Percentiles rank a stretch among this genome's conserved stretches.
phyloP scores from a whole-genome alignment of 352 stramenopile genomes.

The Globisporangium megalacanthum region DNA sequence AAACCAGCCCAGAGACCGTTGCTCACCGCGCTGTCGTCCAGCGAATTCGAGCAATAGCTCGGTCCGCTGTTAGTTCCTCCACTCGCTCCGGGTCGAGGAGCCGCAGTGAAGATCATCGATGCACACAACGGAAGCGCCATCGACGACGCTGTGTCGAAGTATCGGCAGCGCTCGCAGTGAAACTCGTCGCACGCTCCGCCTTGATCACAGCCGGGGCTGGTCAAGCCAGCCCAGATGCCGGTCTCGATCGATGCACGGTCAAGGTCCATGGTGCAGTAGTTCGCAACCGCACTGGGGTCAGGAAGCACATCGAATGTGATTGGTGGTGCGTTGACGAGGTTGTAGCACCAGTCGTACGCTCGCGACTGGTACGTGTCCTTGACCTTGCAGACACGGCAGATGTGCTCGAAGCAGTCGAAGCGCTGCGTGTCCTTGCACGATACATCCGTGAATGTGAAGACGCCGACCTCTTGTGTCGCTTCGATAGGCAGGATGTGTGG shows the following conservation, averaged over 20 bases:
- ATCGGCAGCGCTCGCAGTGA: not conserved
- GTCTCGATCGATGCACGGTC: not conserved
- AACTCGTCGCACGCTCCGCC: constrained; percentile 1
- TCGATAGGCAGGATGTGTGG: not conserved
- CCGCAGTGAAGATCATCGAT: constrained; percentile 2
- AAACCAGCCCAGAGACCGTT: constrained; percentile 3
- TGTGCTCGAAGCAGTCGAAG: constrained; percentile 4
- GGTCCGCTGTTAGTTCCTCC: not conserved
- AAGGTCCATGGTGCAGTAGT: constrained; percentile 3
- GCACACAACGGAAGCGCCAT: not conserved
- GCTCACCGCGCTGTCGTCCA: not conserved
- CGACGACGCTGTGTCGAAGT: not conserved
- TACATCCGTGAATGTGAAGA: constrained; percentile 6
- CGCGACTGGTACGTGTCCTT: constrained; percentile 3
- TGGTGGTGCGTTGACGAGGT: not conserved
- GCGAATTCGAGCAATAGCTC: constrained; percentile 1
- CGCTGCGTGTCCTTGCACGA: constrained; percentile 2
- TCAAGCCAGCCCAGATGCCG: not conserved
- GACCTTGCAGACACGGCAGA: constrained; percentile 7
- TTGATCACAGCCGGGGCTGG: not conserved
- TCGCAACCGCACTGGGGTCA: not conserved
- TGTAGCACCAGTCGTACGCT: constrained; percentile 1
- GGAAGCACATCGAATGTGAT: not conserved
- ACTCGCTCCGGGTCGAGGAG: not conserved
- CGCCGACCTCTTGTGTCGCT: not conserved